These are phyloP conservation scores for Trifolium repens DNA, from an alignment of 306 rosid species.

Conservation along the genomic window DNA sequence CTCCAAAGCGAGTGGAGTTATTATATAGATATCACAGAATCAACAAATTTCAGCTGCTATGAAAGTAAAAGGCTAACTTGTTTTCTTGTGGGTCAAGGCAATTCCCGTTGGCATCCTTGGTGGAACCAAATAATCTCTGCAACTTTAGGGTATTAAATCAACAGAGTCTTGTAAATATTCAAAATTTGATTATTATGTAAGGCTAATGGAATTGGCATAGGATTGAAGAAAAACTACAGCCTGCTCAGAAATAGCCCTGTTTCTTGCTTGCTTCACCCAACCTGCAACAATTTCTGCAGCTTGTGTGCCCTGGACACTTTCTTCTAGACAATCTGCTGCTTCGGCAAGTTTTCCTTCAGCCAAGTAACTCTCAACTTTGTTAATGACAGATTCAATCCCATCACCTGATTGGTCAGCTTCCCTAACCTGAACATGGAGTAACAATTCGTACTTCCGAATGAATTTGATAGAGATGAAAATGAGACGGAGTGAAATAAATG, in stretches of 20 bases:
- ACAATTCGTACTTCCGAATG: slow-evolving; percentile 9
- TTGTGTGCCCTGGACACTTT: slow-evolving; percentile 75
- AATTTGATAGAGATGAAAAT: slow-evolving; percentile 6
- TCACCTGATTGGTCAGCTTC: slow-evolving; percentile 79
- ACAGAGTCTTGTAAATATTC: slow-evolving; percentile 38
- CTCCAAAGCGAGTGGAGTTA: slow-evolving; percentile 42
- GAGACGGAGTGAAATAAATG: slow-evolving; percentile 30
- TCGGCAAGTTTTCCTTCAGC: slow-evolving; percentile 85
- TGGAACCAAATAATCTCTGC: slow-evolving; percentile 32
- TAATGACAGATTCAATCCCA: slow-evolving; percentile 87
- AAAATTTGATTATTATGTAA: slow-evolving; percentile 47
- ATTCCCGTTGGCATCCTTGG: slow-evolving; percentile 42
- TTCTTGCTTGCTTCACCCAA: slow-evolving; percentile 80
- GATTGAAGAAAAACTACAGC: slow-evolving; percentile 83
- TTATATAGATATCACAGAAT: slow-evolving; percentile 38
- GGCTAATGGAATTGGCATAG: slow-evolving; percentile 79
- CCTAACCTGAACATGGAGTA: slow-evolving; percentile 58
- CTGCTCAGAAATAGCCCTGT: slow-evolving; percentile 96
- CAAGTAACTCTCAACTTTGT: slow-evolving; percentile 74
- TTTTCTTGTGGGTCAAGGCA: slow-evolving; percentile 41
- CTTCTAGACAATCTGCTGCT: slow-evolving; percentile 91
- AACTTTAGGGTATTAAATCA: slow-evolving; percentile 40
- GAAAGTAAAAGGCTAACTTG: slow-evolving; percentile 39
- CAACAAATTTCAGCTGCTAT: slow-evolving; percentile 41
- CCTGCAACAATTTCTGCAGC: slow-evolving; percentile 73